Evolutionary conservation across 108 stramenopile species (phyloP).

Genomic region (Hondaea fermentalgiana): DNA sequence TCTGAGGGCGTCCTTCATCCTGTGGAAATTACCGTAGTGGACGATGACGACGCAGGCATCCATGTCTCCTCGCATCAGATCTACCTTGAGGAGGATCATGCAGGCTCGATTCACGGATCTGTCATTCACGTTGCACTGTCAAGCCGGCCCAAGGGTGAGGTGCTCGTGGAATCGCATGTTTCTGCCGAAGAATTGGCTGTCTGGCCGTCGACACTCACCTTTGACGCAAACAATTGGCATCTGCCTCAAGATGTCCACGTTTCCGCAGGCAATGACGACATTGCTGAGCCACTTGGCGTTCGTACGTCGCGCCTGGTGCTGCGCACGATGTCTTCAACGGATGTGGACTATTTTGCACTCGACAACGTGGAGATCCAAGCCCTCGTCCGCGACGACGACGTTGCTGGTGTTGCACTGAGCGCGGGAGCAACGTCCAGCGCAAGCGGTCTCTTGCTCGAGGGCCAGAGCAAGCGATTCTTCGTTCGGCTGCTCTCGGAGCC

Average conservation of each 20-base stretch:
- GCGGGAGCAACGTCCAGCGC: neutral
- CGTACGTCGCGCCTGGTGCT: neutral
- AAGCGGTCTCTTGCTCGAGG: neutral
- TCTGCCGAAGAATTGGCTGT: neutral
- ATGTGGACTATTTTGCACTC: neutral
- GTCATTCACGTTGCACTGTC: neutral
- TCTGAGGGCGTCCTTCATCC: neutral
- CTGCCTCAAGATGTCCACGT: neutral
- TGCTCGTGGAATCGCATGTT: neutral
- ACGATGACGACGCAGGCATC: neutral
- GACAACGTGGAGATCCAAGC: neutral
- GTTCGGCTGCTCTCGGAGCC: neutral
- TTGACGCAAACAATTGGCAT: neutral
- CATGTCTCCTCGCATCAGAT: neutral
- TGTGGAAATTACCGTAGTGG: neutral
- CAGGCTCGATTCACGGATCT: neutral
- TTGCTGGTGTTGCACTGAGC: neutral
- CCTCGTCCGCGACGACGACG: neutral
- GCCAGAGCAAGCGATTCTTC: neutral
- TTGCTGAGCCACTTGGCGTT: neutral
- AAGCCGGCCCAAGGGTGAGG: neutral
- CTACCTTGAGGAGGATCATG: neutral
- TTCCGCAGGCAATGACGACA: neutral
- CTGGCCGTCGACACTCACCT: neutral
- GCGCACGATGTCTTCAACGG: neutral